Conservation (phyloP, 306 rosid species). For the Chamaecrista fasciculata region DNA sequence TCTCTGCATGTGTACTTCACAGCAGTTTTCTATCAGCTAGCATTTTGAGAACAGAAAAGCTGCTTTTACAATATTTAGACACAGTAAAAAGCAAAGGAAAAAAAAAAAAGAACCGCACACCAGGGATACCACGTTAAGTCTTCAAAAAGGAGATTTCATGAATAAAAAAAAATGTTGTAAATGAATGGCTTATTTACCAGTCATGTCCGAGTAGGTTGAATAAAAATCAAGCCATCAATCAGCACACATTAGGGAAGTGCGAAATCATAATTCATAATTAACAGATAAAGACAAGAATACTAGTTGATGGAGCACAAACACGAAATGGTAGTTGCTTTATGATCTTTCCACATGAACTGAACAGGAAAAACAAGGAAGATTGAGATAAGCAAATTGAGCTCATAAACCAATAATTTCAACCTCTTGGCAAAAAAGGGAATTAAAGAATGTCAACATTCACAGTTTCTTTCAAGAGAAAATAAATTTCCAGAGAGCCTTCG, state of each 20-base stretch:
- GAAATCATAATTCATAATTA: background rate
- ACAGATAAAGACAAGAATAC: background rate
- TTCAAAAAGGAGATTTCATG: background rate
- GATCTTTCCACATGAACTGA: background rate
- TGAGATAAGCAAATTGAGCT: constrained; percentile 8
- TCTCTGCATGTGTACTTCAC: background rate
- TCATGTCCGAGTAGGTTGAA: background rate
- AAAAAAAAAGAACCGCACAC: background rate
- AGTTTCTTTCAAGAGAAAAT: background rate
- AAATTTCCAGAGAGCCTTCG: too few relatives aligned
- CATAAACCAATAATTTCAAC: background rate
- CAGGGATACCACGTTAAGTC: background rate
- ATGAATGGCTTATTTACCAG: constrained; percentile 9
- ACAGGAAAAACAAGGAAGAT: background rate
- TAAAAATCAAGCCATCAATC: background rate
- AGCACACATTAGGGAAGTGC: background rate
- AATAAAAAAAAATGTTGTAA: background rate
- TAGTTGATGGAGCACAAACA: background rate
- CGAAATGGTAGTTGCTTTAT: background rate
- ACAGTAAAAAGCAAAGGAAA: background rate
- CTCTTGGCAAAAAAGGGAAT: background rate
- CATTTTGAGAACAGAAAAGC: background rate
- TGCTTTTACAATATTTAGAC: background rate
- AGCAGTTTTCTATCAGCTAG: background rate
- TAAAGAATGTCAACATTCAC: background rate